Evolutionary conservation across 2,329 filamentous ascomycete genomes (phyloP).

Genomic region (Talaromyces sp.): DNA sequence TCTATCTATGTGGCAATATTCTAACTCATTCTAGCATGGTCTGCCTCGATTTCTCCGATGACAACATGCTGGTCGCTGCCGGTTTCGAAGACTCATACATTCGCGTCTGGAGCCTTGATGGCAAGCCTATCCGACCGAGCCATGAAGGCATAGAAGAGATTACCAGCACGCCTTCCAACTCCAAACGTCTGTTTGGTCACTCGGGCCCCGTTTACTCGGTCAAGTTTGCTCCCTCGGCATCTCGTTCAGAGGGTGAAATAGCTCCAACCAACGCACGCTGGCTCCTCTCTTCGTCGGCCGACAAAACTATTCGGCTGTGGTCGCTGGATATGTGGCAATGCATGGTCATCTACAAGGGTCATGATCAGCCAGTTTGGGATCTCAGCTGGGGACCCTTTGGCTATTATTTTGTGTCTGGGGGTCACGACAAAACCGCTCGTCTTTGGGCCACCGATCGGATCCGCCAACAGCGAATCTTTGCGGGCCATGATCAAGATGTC

Average conservation of each 20-base stretch:
- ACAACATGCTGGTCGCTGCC: constrained; percentile 77
- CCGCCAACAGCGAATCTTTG: constrained; percentile 78
- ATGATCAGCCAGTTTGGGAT: constrained; percentile 84
- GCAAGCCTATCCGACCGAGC: constrained; percentile 68
- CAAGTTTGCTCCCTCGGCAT: constrained; percentile 72
- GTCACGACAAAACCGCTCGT: constrained; percentile 83
- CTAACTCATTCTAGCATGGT: constrained; percentile 57
- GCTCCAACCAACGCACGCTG: constrained; percentile 63
- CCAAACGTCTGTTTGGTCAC: constrained; percentile 76
- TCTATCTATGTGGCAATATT: background rate
- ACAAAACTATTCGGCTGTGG: constrained; percentile 87
- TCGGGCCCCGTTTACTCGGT: constrained; percentile 84
- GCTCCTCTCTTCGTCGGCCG: constrained; percentile 79
- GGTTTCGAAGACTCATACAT: constrained; percentile 95
- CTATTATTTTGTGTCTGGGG: constrained; percentile 86
- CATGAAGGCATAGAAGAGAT: constrained; percentile 55
- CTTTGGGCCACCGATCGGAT: constrained; percentile 93
- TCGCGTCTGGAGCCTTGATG: constrained; percentile 86
- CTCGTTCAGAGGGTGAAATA: constrained; percentile 44
- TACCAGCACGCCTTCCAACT: constrained; percentile 60
- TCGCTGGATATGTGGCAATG: constrained; percentile 88
- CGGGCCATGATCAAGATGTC: constrained; percentile 90
- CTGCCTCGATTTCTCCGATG: constrained; percentile 93
- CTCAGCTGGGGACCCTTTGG: constrained; percentile 87
- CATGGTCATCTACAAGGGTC: constrained; percentile 87